Evolutionary conservation across 441 rosid genomes (phyloP), one percentile per base, ranked within the genome.

Genomic region (Bocquillonia castaneifolia): DNA sequence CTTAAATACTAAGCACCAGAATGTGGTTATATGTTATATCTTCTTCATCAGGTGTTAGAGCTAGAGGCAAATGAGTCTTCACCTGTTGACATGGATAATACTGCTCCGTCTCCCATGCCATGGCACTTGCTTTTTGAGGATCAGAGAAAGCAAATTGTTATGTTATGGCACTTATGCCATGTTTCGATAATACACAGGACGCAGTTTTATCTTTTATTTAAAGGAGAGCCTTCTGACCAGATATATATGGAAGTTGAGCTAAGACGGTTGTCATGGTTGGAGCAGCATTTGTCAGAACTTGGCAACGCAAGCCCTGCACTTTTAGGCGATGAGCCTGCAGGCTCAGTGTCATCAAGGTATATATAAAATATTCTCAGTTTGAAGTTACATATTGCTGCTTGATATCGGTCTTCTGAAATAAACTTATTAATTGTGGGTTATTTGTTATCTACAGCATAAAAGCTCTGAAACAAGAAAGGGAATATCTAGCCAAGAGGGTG

Each of bases 101-200:
- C 22, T 10, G 82, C 73, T 47, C 79, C 81, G 64, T 83, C 95
- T 71, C 96, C 87, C 56, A 72, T 80, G 81, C 81, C 94, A 42
- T 87, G 94, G 97, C 81, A 80, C 18, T 62, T 85, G 71, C 59
- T 80, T 51, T 93, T 90, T 52, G 93, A 93, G 74, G 93, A 90
- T 48, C 91, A 90, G 72, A 88, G 85, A 74, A 88, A 79, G 83
- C 93, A 90, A 67, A 90, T 93, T 37, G 72, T 93, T 69, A 93
- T 93, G 98, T 73, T 93, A 72, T 93, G 98, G 98, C 97, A 93
- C 74, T 72, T 93, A 62, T 90, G 98, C 82, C 98, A 93, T 68
- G 92, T 88, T 59, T 86, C 96, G 22, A 76, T 90, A 15, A 74
- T 90, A 47, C 98, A 88, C 71, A 87, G 97, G 36, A 90, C 97